These are phyloP conservation scores for Pogostemon cablin DNA, from an alignment of 257 asterid species.

Conservation along the genomic window DNA sequence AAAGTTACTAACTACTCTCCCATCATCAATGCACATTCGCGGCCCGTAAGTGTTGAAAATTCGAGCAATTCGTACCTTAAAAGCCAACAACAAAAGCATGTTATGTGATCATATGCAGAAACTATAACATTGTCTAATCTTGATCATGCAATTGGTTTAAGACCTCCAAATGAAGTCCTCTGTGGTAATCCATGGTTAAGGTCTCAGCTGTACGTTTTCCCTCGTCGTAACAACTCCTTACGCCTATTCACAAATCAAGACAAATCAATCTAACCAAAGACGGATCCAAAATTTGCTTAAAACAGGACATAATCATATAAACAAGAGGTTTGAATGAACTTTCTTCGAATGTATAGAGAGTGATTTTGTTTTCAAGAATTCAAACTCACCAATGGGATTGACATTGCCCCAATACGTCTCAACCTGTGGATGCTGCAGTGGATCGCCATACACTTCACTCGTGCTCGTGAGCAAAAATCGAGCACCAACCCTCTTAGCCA, in stretches of 20 bases:
- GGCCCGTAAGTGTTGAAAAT: slow-evolving; percentile 95
- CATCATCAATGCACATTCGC: slow-evolving; percentile 92
- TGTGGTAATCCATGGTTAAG: slow-evolving; percentile 85
- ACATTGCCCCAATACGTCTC: slow-evolving; percentile 97
- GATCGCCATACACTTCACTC: slow-evolving; percentile 92
- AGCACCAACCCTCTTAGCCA: slow-evolving; percentile 89
- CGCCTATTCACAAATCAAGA: slow-evolving; percentile 54
- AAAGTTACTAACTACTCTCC: slow-evolving; percentile 93
- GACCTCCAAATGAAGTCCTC: slow-evolving; percentile 88
- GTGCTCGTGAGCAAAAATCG: slow-evolving; percentile 88
- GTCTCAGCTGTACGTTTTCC: slow-evolving; percentile 93
- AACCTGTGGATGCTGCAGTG: slow-evolving; percentile 80
- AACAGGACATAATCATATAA: too few relatives aligned
- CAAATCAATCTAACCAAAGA: not conserved
- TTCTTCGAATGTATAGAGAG: too few relatives aligned
- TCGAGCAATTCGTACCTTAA: slow-evolving; percentile 84
- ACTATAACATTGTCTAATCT: not conserved
- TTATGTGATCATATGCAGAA: not conserved
- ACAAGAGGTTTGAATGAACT: too few relatives aligned
- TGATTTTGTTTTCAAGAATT: too few relatives aligned
- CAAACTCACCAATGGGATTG: slow-evolving; percentile 77
- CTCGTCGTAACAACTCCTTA: slow-evolving; percentile 90
- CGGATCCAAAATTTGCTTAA: not conserved
- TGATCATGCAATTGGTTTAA: not conserved
- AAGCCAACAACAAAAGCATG: not conserved